Conservation (phyloP, 441 rosid genomes). For the Manihot esculenta region DNA sequence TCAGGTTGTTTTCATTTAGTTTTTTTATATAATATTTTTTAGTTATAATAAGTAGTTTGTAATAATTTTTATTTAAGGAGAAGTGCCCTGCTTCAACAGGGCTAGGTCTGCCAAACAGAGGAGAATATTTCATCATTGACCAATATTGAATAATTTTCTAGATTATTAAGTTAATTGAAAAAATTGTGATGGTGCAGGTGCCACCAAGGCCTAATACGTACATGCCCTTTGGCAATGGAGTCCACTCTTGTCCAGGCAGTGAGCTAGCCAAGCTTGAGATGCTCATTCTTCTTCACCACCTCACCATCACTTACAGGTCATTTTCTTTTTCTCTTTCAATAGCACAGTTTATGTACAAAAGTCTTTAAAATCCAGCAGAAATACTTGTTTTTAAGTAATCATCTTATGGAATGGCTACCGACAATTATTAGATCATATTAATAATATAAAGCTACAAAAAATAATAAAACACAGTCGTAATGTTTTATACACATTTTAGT, state of each 20-base stretch:
- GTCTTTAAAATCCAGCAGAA: neutral
- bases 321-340: neutral
- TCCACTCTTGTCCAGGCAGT: constrained; percentile 95
- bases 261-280: constrained; percentile 95
- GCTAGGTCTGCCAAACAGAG: no score
- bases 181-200: constrained; percentile 51
- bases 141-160: no score
- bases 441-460: neutral
- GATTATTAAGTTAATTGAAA: no score
- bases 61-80: no score
- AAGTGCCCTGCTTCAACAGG: no score
- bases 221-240: constrained; percentile 93
- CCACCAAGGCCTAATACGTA: constrained; percentile 73
- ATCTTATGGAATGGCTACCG: no score
- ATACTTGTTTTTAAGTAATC: neutral
- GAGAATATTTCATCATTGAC: no score
- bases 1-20: no score
- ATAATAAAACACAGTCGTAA: no score
- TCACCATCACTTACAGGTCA: constrained; percentile 66
- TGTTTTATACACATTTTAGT: neutral
- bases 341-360: neutral
- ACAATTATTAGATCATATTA: no score
- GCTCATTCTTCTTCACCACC: constrained; percentile 83
- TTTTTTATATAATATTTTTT: constrained; percentile 19
- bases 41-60: neutral